These are phyloP conservation scores for Wilcoxina mikolae DNA, from an alignment of 495 filamentous ascomycete species.

Conservation along the genomic window DNA sequence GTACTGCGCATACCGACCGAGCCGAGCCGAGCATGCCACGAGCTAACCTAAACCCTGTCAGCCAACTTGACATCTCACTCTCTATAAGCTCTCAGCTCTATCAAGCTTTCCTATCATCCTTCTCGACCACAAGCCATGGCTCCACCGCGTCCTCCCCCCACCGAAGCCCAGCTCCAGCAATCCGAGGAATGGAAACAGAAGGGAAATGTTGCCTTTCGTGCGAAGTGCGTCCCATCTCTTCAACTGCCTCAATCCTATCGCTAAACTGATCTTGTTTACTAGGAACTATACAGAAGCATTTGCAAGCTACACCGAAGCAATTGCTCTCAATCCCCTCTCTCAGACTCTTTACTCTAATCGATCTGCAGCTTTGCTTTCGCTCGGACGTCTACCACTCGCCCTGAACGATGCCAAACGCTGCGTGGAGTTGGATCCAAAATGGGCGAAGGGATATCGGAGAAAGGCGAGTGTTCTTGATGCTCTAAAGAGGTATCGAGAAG, in stretches of 20 bases:
- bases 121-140: not conserved
- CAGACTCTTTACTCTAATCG: conserved; percentile 24
- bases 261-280: no score
- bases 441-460: conserved; percentile 22
- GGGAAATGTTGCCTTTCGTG: conserved; percentile 21
- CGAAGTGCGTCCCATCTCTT: conserved; percentile 19
- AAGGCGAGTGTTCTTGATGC: conserved; percentile 24
- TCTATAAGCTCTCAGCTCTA: no score
- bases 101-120: no score
- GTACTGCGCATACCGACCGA: no score
- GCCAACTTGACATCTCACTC: not conserved
- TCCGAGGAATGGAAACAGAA: conserved; percentile 19
- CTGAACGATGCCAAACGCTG: conserved; percentile 23
- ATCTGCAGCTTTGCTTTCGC: conserved; percentile 17
- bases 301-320: conserved; percentile 18
- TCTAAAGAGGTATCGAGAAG: conserved; percentile 15
- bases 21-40: no score
- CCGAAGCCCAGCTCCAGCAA: conserved; percentile 21
- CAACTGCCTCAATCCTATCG: not conserved
- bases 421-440: conserved; percentile 21
- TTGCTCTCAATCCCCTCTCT: conserved; percentile 18
- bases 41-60: not conserved
- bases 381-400: conserved; percentile 19
- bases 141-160: conserved; percentile 8
- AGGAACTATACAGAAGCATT: conserved; percentile 24